Base-by-base conservation (phyloP, 1,284 basidiomycete species). In the Ceratobasidium sp. region DNA sequence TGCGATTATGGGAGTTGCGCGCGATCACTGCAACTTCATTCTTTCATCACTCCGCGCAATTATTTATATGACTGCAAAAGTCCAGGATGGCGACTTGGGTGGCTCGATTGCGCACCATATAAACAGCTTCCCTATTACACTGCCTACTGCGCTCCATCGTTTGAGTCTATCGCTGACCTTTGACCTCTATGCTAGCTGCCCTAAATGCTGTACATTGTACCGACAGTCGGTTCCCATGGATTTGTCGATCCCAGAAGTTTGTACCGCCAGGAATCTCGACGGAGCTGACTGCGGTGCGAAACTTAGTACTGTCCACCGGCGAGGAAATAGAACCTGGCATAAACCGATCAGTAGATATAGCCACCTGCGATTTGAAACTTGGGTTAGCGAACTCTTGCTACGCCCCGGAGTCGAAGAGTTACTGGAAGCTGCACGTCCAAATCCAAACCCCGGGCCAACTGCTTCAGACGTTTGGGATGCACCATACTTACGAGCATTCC, bases 311-410 rank as follows among this genome's bases (percentile, higher is more conserved):
- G 36, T 38, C 1, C 36, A 38, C 3, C 36, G 8, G 4, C 36
- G 36, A 6, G 36, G 36, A 9, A 11, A 4, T 38, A 7, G 48
- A 51, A 5, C 23, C 48, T 49, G 48, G 48, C 48, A 21, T 3
- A 49, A 49, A 23, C 48, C 48, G 21, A 49, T 49, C 21, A 49
- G 48, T 23, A n/a, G 56, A 16, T 59, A 59, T 25, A 59, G 33
- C 9, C 56, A 59, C 18, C n/a, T 36, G 28, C 56, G 14, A 21
- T 38, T 59, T 23, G 56, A 59, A 21, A 38, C 16, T 12, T 59
- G 56, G 56, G 3, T 40, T 59, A 38, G 16, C 14, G 56, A 59
- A 12, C 36, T 59, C n/a, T 1, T 59, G 2, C 36, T 30, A 3
- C 56, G 56, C 6, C 25, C 33, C 7, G 56, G 56, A 28, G n/a